Evolutionary conservation across 2,329 filamentous ascomycete species (phyloP), one percentile per base, ranked within the genome.

Genomic region (Trichoderma cornu-damae): DNA sequence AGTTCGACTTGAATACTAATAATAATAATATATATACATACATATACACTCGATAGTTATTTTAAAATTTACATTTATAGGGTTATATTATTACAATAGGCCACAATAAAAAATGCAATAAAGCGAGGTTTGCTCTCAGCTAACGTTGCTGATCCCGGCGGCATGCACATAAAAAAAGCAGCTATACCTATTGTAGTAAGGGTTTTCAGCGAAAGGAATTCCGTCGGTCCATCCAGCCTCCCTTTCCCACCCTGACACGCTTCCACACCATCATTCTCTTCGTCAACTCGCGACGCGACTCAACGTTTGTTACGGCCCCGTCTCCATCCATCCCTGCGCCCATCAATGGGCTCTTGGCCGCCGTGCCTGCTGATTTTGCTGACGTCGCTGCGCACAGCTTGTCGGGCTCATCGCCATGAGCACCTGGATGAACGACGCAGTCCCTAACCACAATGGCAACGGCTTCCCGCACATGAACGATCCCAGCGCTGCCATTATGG

Each of bases 391-490:
- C 69, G 67, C 66, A 67, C 68, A 75, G 72, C 68, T 72, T 72
- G 77, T 75, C 70, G 68, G 72, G 70, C 67, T 71, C 70, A 71
- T 75, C 71, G 80, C 80, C 77, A 86, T 87, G 84, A 86, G 80
- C 78, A 82, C 83, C 77, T 87, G 84, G 84, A 85, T 86, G 79
- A 87, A 86, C 74, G 84, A 87, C 73, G 77, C 83, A 75, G 79
- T 84, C 75, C 80, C 81, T 67, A 87, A 84, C 73, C 83, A 86
- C 74, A 85, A 86, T 85, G 82, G 82, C 78, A 84, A 82, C 77
- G 80, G 80, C 76, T 86, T 85, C 72, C 77, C 80, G 65, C 82
- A 84, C 69, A 79, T 85, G 74, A 82, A 78, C 71, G 82, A 87
- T 67, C 78, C 82, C 44, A 84, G 83, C 68, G 70, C 72, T 64